Base-by-base conservation (phyloP, 1,284 basidiomycete species). In the Fistulinella cinereoalba region DNA sequence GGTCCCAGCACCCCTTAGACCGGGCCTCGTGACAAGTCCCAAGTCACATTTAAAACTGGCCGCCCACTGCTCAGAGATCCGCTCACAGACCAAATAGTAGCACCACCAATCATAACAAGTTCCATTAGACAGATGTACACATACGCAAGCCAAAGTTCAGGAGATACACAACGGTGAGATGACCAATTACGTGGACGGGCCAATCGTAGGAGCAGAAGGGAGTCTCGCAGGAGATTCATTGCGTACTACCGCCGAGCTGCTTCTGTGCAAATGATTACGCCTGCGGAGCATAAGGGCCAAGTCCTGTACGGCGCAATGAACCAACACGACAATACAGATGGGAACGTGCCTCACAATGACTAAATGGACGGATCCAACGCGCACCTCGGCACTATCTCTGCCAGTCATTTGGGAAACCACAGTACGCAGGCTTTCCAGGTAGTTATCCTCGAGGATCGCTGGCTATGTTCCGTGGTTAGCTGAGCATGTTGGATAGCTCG, bases 331-430 rank as follows among this genome's bases (percentile, higher is more conserved):
- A 16, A 27, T 24, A 24, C 10, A 28, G 19, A 31, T 24, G 19
- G 25, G 25, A 27, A 29, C 18, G n/a, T n/a, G 19, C 9, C 43
- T 38, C 37, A 59, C 56, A 33, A 58, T 50, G 23, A 58, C 38
- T 23, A 59, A 28, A 29, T 56, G 58, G 23, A 43, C 48, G 24
- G 41, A 49, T 43, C 50, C 48, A 34, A 59, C 37, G 27, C 39
- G 41, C 23, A 46, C 37, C 11, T 44, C 46, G 15, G 32, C 12
- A 23, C 23, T 41, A 43, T 47, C 56, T 43, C 44, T 37, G 15
- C 60, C 56, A 36, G 32, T 46, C 56, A 62, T 49, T 16, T 60
- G 53, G 28, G 48, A 55, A 32, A 58, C 41, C 3, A 62, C 45
- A 3, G 43, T 46, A 33, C 53, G 60, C 27, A 60, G 22, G 24